phyloP scores from a whole-genome alignment of 495 filamentous ascomycete genomes.

The Trichodelitschia bisporula region DNA sequence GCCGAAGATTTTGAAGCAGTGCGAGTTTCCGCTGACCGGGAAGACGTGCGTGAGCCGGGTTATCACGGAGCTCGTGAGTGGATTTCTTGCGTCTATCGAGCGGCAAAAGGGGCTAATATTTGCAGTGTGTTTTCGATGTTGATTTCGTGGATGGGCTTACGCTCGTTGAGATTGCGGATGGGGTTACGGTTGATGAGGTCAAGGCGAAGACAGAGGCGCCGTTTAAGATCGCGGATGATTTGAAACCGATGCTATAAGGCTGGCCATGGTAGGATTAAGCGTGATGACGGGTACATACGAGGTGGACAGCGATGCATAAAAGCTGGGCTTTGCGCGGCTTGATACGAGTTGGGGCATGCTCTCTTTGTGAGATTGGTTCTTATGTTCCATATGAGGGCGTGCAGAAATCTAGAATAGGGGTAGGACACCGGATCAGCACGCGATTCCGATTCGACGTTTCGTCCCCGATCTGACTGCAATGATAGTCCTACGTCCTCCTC shows the following conservation, averaged over 20 bases:
- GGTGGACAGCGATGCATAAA: no score
- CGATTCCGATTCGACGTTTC: no score
- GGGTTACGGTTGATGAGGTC: slow-evolving; percentile 27
- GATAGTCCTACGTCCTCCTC: no score
- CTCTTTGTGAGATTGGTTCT: no score
- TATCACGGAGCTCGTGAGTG: slow-evolving; percentile 29
- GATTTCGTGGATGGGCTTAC: slow-evolving; percentile 25
- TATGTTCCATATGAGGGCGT: no score
- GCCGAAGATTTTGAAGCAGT: slow-evolving; percentile 31
- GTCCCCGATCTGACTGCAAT: no score
- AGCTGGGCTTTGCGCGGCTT: no score
- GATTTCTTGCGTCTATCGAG: not conserved
- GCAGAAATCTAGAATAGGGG: no score
- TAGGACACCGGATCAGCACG: no score
- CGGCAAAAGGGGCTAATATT: slow-evolving; percentile 2
- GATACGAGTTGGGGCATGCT: no score
- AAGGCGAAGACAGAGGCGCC: slow-evolving; percentile 27
- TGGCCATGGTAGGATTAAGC: no score
- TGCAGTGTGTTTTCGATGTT: slow-evolving; percentile 29
- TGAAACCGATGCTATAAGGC: slow-evolving; percentile 24
- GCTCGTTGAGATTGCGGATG: slow-evolving; percentile 29
- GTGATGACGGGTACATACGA: no score
- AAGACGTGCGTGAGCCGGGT: slow-evolving; percentile 21
- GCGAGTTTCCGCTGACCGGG: slow-evolving; percentile 30
- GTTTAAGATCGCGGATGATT: slow-evolving; percentile 23